Percentiles rank a stretch among this genome's conserved stretches.
These are phyloP conservation scores for Cydonia oblonga DNA, from an alignment of 331 rosid genomes.

Conservation along the genomic window DNA sequence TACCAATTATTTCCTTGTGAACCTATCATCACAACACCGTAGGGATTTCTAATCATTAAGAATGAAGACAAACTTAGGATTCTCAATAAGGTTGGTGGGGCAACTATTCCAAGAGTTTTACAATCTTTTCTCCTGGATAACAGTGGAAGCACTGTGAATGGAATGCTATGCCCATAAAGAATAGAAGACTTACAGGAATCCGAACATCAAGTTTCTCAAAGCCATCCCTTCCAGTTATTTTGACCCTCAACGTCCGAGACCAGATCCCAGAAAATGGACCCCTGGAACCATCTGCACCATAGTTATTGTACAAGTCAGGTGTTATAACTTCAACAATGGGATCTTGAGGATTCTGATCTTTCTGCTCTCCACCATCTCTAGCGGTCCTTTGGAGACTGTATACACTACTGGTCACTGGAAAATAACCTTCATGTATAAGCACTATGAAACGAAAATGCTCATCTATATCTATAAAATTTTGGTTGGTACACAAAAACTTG, in stretches of 20 bases:
- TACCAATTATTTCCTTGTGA: no score
- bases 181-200: constrained; percentile 69
- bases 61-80: neutral
- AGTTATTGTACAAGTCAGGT: constrained; percentile 72
- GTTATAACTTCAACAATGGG: constrained; percentile 84
- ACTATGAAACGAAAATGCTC: constrained; percentile 12
- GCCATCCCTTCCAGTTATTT: constrained; percentile 88
- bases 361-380: constrained; percentile 53
- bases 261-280: constrained; percentile 61
- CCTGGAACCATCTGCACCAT: constrained; percentile 62
- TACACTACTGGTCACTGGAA: constrained; percentile 64
- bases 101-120: neutral
- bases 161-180: neutral
- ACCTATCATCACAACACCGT: neutral
- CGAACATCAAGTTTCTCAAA: constrained; percentile 73
- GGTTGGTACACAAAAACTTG: neutral
- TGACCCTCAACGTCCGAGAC: constrained; percentile 75
- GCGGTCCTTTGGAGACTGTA: constrained; percentile 53
- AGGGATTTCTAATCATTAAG: neutral
- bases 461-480: constrained; percentile 3
- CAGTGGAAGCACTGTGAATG: neutral
- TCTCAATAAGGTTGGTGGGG: neutral
- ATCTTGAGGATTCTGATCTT: constrained; percentile 47
- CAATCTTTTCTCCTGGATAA: neutral
- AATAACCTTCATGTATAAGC: constrained; percentile 41